phyloP scores from a whole-genome alignment of 495 filamentous ascomycete genomes.

The Neurospora sp. region DNA sequence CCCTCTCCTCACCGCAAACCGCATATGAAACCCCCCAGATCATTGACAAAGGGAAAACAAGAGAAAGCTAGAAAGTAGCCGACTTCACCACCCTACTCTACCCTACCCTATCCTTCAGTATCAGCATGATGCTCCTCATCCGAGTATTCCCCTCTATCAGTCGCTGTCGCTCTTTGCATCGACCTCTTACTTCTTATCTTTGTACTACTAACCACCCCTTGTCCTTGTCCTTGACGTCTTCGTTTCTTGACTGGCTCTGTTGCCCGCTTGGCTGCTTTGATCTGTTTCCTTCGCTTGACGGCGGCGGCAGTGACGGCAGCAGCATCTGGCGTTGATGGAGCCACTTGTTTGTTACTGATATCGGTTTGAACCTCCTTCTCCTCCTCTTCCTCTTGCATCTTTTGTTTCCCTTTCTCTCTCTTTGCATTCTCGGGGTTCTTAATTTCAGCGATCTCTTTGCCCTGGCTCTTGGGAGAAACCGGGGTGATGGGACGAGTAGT shows the following conservation, averaged over 20 bases:
- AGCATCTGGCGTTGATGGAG: neutral
- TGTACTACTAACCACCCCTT: neutral
- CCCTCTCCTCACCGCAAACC: neutral
- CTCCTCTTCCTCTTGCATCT: neutral
- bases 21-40: too few relatives aligned
- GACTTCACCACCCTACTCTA: neutral
- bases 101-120: slow-evolving; percentile 1
- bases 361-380: neutral
- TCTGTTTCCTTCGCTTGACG: slow-evolving; percentile 23
- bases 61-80: neutral
- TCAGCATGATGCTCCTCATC: slow-evolving; percentile 13
- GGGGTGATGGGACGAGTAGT: neutral
- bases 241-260: neutral
- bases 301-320: slow-evolving; percentile 9
- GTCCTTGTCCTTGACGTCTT: slow-evolving; percentile 3
- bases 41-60: neutral
- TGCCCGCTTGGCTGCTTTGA: slow-evolving; percentile 18
- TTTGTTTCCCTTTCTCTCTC: neutral
- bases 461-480: neutral
- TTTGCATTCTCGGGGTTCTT: neutral
- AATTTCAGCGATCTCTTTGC: neutral
- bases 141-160: neutral
- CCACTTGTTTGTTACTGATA: neutral
- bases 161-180: neutral
- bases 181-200: neutral